phyloP scores from a whole-genome alignment of 2,329 filamentous ascomycete genomes.

The Sporothrix brunneoviolacea region DNA sequence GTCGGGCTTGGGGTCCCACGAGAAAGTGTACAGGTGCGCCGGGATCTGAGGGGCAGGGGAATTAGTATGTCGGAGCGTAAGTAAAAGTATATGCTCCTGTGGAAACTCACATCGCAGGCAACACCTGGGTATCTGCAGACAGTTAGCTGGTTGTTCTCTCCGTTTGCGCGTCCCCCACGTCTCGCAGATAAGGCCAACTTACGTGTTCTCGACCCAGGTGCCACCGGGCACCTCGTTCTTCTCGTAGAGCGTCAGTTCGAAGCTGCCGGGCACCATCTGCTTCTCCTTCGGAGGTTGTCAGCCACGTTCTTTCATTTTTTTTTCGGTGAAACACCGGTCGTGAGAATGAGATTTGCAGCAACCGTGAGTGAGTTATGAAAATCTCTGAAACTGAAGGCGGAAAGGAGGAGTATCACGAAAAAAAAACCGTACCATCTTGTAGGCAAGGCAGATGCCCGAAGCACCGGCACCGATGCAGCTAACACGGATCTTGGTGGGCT shows the following conservation, averaged over 20 bases:
- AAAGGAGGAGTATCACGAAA: too few species aligned
- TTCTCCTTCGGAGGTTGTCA: slow-evolving; percentile 19
- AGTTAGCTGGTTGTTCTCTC: too few species aligned
- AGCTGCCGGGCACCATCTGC: slow-evolving; percentile 33
- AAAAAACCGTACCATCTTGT: slow-evolving; percentile 31
- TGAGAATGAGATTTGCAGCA: too few species aligned
- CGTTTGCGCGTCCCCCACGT: too few species aligned
- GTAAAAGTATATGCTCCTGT: too few species aligned
- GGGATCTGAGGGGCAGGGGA: slow-evolving; percentile 10
- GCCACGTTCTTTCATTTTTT: background rate
- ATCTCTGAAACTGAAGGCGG: too few species aligned
- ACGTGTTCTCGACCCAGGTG: slow-evolving; percentile 47
- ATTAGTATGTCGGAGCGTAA: too few species aligned
- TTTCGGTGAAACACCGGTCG: too few species aligned
- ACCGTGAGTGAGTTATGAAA: too few species aligned
- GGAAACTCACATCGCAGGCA: slow-evolving; percentile 29
- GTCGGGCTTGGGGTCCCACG: slow-evolving; percentile 24
- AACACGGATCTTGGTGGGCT: slow-evolving; percentile 28
- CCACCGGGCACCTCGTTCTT: slow-evolving; percentile 41
- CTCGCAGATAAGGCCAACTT: too few species aligned
- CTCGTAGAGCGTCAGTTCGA: slow-evolving; percentile 34
- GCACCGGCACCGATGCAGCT: slow-evolving; percentile 39
- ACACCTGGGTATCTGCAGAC: slow-evolving; percentile 31
- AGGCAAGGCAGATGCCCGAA: slow-evolving; percentile 39
- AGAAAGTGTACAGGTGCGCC: slow-evolving; percentile 33